Conservation (phyloP, 2,329 filamentous ascomycete species). For the Aspergillus niger region DNA sequence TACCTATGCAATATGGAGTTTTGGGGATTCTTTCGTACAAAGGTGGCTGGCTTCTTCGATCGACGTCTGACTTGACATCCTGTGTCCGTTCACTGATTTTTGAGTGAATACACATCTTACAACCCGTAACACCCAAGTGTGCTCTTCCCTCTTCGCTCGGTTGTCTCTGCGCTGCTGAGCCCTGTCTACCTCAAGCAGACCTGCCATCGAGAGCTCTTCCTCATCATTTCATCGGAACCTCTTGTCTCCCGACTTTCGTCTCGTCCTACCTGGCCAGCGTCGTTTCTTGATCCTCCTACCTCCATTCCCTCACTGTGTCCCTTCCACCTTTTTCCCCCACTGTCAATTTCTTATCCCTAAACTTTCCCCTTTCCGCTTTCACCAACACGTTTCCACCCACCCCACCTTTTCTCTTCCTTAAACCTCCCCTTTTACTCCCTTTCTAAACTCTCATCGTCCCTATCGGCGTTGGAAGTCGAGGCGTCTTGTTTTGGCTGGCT, state of each 20-base stretch:
- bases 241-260: not conserved
- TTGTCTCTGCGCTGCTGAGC: conserved; percentile 3
- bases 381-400: conserved; percentile 1
- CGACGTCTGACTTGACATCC: conserved; percentile 10
- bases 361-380: not conserved
- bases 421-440: conserved; percentile 24
- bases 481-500: conserved; percentile 41
- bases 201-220: not conserved
- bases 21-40: conserved; percentile 9
- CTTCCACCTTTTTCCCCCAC: not conserved
- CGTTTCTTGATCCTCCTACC: not conserved
- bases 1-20: conserved; percentile 13
- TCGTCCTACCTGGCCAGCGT: not conserved
- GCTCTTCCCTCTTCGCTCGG: conserved; percentile 2
- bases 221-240: not conserved
- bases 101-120: conserved; percentile 9
- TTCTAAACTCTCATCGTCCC: conserved; percentile 36
- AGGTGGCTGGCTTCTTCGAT: conserved; percentile 9
- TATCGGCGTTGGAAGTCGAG: conserved; percentile 43
- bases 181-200: not conserved
- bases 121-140: conserved; percentile 5
- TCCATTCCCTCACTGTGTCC: not conserved
- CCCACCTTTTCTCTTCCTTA: conserved; percentile 18
- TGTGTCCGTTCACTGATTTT: conserved; percentile 8
- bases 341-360: not conserved